Percentiles rank a stretch among this genome's conserved stretches.
Evolutionary conservation across 2,329 filamentous ascomycete species (phyloP).

Genomic region (Monilinia aucupariae): DNA sequence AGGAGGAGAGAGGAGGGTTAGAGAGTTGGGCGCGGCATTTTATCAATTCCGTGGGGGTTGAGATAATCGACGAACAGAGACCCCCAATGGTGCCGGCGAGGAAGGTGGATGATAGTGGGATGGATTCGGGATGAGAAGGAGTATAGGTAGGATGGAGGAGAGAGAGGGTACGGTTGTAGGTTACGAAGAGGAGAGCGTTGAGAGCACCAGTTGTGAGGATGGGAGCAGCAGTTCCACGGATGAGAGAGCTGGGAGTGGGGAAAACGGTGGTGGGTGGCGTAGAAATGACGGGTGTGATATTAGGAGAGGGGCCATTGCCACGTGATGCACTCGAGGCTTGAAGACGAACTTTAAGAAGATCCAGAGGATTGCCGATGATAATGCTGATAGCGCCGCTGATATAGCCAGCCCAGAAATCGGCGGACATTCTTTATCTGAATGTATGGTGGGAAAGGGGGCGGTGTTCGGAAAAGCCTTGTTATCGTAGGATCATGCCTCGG

Average conservation of each 20-base stretch:
- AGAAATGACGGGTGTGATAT: slow-evolving; percentile 18
- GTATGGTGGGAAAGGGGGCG: neutral
- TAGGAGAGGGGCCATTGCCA: slow-evolving; percentile 3
- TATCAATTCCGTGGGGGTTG: slow-evolving; percentile 82
- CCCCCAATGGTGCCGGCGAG: slow-evolving; percentile 75
- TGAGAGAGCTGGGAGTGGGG: slow-evolving; percentile 38
- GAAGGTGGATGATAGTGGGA: slow-evolving; percentile 63
- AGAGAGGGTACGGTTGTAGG: slow-evolving; percentile 78
- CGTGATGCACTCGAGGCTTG: slow-evolving; percentile 52
- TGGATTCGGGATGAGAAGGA: slow-evolving; percentile 25
- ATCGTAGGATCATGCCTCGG: slow-evolving; percentile 3
- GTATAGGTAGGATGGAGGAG: slow-evolving; percentile 45
- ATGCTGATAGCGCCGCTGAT: slow-evolving; percentile 81
- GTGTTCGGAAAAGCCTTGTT: neutral
- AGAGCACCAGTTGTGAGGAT: slow-evolving; percentile 85
- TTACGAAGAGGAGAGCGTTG: slow-evolving; percentile 83
- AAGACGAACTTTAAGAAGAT: slow-evolving; percentile 72
- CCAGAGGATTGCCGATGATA: slow-evolving; percentile 80
- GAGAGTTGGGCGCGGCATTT: slow-evolving; percentile 83
- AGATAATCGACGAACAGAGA: slow-evolving; percentile 78
- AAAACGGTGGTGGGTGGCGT: slow-evolving; percentile 34
- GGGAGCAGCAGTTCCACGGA: slow-evolving; percentile 72
- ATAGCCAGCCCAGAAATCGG: slow-evolving; percentile 93
- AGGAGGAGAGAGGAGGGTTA: slow-evolving; percentile 39
- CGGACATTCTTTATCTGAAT: slow-evolving; percentile 29